Percentiles rank a stretch among this genome's conserved stretches.
phyloP scores from a whole-genome alignment of 2,329 filamentous ascomycete genomes.

The Fulvia fulva region DNA sequence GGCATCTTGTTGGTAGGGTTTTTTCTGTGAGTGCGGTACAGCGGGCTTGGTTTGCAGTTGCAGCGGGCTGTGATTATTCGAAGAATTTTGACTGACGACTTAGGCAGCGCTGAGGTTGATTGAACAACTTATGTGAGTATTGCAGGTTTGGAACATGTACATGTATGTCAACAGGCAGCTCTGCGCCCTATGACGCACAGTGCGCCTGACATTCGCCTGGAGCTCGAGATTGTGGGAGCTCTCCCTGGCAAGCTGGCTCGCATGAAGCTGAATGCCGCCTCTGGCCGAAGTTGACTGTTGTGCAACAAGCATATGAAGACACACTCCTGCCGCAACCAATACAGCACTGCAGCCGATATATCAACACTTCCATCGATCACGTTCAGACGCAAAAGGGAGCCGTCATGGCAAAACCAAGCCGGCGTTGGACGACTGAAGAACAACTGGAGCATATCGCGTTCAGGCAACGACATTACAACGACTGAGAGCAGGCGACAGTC shows the following conservation, averaged over 20 bases:
- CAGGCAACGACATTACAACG: not conserved
- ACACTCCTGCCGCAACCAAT: not conserved
- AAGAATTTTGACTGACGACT: not conserved
- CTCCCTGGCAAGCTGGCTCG: not conserved
- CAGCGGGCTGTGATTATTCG: not conserved
- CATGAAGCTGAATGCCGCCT: not conserved
- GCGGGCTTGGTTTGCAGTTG: not conserved
- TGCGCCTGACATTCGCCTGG: not conserved
- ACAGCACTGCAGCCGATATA: not conserved
- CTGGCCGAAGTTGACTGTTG: not conserved
- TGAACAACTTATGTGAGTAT: not conserved
- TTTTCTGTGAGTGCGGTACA: too few species aligned
- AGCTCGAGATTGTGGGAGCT: not conserved
- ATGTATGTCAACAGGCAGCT: not conserved
- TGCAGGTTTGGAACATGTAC: not conserved
- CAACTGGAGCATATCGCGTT: not conserved
- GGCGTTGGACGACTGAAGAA: not conserved
- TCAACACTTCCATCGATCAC: too few species aligned
- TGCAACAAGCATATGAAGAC: not conserved
- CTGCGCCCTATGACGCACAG: slow-evolving; percentile 2
- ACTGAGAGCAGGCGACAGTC: not conserved
- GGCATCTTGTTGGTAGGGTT: slow-evolving; percentile 38
- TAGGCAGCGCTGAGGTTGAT: not conserved
- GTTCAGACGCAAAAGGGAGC: too few species aligned
- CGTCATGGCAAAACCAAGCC: not conserved